Evolutionary conservation across 768 basidiomycete genomes (phyloP), one percentile per base, ranked within the genome.

Genomic region (Hydnomerulius pinastri): DNA sequence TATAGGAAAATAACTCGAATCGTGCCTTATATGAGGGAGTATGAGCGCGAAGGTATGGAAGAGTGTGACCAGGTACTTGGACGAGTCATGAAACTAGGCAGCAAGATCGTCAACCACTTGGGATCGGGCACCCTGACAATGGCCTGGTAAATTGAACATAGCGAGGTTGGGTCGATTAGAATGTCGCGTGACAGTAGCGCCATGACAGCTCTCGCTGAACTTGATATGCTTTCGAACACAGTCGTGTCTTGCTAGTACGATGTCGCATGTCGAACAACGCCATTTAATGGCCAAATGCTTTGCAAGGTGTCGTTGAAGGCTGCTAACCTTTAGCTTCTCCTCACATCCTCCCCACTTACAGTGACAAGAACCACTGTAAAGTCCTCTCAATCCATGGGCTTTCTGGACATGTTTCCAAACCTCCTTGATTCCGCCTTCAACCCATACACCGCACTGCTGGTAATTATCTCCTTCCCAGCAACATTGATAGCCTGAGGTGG

Each of bases 381-480:
- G 43, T 25, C 56, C 56, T n/a, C 46, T 58, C 29, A 48, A 33
- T 8, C 51, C 57, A 40, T 54, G 56, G 35, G 25, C 15, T 17
- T 23, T 46, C 13, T 48, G 54, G 39, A 54, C 44, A 27, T 58
- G 50, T n/a, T 24, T 27, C 47, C 44, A 58, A 18, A 53, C 27
- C 36, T 58, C 47, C 41, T 30, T 54, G 44, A 23, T 49, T 17
- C 50, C 39, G 18, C 56, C 56, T 37, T 57, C 46, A 6, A 57
- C 37, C 50, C 46, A 46, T 6, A 39, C n/a, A 23, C 47, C 44
- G 21, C 36, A 54, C 11, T 24, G 23, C 4, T n/a, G 18, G 24
- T 36, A 27, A 10, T 25, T 24, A 9, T 29, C 12, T 18, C 39
- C 25, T 12, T 46, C 43, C 55, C 40, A 58, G 5, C 35, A 13